Evolutionary conservation across 2,329 filamentous ascomycete species (phyloP).

Genomic region (Tolypocladium capitatum): DNA sequence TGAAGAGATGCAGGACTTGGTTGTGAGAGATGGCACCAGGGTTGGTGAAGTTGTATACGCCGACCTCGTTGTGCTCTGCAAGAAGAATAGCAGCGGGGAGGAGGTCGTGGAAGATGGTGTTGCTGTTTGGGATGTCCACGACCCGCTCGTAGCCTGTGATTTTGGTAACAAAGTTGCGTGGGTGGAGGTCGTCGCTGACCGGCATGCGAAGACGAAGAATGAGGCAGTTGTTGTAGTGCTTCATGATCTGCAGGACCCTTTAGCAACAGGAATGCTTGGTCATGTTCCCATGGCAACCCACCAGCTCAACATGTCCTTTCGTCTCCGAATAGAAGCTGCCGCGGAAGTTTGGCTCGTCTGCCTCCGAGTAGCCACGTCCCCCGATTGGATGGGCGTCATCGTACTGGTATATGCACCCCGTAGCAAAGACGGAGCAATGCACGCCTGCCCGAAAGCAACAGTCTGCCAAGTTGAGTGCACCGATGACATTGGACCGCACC

Average conservation of each 20-base stretch:
- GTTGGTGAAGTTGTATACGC: constrained; percentile 59
- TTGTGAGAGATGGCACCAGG: constrained; percentile 60
- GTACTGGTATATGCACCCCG: constrained; percentile 55
- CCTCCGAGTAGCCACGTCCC: constrained; percentile 47
- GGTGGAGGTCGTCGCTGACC: constrained; percentile 52
- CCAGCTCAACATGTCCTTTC: constrained; percentile 48
- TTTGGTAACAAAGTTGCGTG: constrained; percentile 57
- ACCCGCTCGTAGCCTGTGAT: constrained; percentile 51
- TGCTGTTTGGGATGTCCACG: constrained; percentile 56
- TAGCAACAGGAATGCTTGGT: neutral
- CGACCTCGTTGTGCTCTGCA: constrained; percentile 46
- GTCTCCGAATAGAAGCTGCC: constrained; percentile 58
- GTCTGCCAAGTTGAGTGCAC: constrained; percentile 50
- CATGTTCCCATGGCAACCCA: constrained; percentile 1
- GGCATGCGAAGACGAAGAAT: constrained; percentile 58
- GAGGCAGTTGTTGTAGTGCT: constrained; percentile 46
- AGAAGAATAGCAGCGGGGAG: constrained; percentile 47
- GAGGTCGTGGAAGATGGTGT: constrained; percentile 52
- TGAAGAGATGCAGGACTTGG: constrained; percentile 50
- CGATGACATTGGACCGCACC: constrained; percentile 53
- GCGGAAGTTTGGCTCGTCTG: constrained; percentile 49
- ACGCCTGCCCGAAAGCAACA: constrained; percentile 44
- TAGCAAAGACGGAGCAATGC: constrained; percentile 53
- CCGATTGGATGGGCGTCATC: constrained; percentile 46
- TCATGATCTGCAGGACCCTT: constrained; percentile 34